Evolutionary conservation across 2,329 filamentous ascomycete genomes (phyloP).

Genomic region (Alternaria brassicicola): DNA sequence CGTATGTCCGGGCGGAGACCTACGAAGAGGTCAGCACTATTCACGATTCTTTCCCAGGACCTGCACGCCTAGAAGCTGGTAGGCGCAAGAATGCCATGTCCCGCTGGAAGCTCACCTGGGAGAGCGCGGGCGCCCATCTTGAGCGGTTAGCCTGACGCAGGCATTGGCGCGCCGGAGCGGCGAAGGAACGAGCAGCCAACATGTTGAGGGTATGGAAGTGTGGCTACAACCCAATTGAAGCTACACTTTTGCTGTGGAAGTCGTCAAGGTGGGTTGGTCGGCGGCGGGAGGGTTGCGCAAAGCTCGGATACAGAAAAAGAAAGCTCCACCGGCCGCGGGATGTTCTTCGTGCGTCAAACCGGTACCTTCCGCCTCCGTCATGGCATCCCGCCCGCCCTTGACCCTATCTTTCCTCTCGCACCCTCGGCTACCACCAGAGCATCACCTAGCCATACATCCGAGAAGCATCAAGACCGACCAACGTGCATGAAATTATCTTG

Average conservation of each 20-base stretch:
- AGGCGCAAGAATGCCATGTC: neutral
- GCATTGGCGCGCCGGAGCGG: conserved; percentile 79
- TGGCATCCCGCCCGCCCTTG: neutral
- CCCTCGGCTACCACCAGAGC: neutral
- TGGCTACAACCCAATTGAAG: conserved; percentile 41
- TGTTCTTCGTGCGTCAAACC: conserved; percentile 13
- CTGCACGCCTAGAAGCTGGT: neutral
- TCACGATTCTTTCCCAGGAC: neutral
- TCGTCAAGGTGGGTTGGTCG: conserved; percentile 24
- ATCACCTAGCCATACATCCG: neutral
- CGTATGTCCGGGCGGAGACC: conserved; percentile 58
- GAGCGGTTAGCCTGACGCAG: conserved; percentile 67
- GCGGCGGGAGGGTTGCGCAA: conserved; percentile 34
- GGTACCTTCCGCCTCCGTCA: conserved; percentile 6
- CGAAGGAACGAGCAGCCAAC: conserved; percentile 81
- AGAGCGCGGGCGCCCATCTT: conserved; percentile 56
- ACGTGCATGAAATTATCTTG: neutral
- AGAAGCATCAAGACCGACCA: neutral
- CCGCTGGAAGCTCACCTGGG: conserved; percentile 60
- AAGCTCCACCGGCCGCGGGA: conserved; percentile 33
- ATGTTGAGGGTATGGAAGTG: conserved; percentile 62
- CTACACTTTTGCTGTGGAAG: conserved; percentile 41
- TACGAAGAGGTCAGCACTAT: conserved; percentile 18
- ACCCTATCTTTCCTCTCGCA: neutral
- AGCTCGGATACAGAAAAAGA: conserved; percentile 38